Conservation (phyloP, 306 rosid species). For the Clitoria ternatea region DNA sequence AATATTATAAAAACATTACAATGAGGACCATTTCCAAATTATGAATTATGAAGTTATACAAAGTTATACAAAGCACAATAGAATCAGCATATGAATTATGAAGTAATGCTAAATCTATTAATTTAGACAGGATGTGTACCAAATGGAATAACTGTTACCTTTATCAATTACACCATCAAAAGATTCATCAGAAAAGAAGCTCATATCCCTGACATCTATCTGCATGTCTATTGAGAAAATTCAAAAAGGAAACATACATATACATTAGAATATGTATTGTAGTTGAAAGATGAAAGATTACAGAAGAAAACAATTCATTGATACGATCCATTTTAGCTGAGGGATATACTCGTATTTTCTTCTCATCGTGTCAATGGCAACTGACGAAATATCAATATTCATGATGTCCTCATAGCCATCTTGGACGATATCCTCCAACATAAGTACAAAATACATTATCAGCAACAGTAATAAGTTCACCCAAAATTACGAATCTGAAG, state of each 20-base stretch:
- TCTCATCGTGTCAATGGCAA: slow-evolving; percentile 84
- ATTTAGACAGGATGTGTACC: not conserved
- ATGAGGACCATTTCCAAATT: too few relatives aligned
- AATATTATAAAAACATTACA: too few relatives aligned
- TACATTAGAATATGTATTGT: too few relatives aligned
- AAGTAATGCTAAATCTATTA: slow-evolving; percentile 7
- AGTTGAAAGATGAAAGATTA: not conserved
- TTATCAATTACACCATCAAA: slow-evolving; percentile 80
- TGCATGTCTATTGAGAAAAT: slow-evolving; percentile 60
- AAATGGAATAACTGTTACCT: slow-evolving; percentile 39
- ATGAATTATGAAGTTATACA: too few relatives aligned
- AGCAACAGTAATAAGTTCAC: slow-evolving; percentile 19
- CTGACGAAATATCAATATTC: slow-evolving; percentile 84
- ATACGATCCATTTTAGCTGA: slow-evolving; percentile 80
- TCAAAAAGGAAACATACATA: slow-evolving; percentile 25
- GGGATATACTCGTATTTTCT: slow-evolving; percentile 64
- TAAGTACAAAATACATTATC: slow-evolving; percentile 59
- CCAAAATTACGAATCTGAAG: too few relatives aligned
- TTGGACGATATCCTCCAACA: slow-evolving; percentile 91
- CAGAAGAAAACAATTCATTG: not conserved
- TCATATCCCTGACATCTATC: slow-evolving; percentile 96
- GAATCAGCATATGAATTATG: slow-evolving; percentile 21
- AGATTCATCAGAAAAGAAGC: slow-evolving; percentile 72
- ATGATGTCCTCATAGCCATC: slow-evolving; percentile 81
- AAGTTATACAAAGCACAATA: too few relatives aligned